Percentiles rank a stretch among this genome's conserved stretches.
Conservation (phyloP, 352 stramenopile genomes). For the Pythium biforme region DNA sequence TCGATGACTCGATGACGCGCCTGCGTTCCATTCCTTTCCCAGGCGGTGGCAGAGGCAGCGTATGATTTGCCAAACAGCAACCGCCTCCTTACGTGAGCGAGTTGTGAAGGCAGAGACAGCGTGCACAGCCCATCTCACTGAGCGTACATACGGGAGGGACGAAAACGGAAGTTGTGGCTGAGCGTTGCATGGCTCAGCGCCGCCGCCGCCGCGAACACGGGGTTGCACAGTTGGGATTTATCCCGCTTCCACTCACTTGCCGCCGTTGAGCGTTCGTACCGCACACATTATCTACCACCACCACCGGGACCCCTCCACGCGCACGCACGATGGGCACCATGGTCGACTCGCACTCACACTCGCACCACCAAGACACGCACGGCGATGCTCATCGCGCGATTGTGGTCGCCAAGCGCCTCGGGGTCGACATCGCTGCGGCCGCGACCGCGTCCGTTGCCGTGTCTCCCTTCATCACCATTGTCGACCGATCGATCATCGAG, state of each 20-base stretch:
- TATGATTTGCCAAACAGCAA: conserved; percentile 23
- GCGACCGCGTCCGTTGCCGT: conserved; percentile 68
- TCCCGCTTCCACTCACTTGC: background rate
- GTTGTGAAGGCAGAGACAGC: conserved; percentile 4
- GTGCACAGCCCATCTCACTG: conserved; percentile 18
- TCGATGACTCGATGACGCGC: conserved; percentile 18
- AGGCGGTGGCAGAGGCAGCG: background rate
- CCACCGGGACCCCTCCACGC: background rate
- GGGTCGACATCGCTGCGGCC: conserved; percentile 57
- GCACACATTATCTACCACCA: background rate
- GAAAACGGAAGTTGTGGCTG: background rate
- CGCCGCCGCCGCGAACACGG: conserved; percentile 13
- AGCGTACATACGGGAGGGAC: background rate
- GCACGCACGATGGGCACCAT: background rate
- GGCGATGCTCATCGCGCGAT: conserved; percentile 8
- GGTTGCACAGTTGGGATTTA: conserved; percentile 1
- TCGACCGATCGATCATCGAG: conserved; percentile 89
- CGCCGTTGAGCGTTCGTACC: background rate
- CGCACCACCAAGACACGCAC: conserved; percentile 7
- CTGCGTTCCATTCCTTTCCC: conserved; percentile 7
- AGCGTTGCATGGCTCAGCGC: conserved; percentile 7
- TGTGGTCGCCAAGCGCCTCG: conserved; percentile 54
- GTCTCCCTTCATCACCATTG: conserved; percentile 86
- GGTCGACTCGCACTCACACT: conserved; percentile 19
- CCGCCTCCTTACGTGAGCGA: conserved; percentile 9